Conservation (phyloP, 179 eudicot genomes). For the Vitellaria paradoxa region DNA sequence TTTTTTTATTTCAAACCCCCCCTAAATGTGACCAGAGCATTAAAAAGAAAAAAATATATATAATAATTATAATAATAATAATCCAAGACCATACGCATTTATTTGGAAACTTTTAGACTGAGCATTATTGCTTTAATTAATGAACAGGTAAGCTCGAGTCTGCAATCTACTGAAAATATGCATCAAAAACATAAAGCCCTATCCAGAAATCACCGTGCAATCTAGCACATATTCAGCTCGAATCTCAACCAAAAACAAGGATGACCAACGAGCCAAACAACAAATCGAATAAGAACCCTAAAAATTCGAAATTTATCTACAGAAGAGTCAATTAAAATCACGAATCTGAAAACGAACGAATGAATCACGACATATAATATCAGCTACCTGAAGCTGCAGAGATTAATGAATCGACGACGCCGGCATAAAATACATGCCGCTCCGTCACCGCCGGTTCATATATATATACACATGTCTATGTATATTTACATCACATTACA, state of each 20-base stretch:
- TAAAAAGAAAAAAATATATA: background rate
- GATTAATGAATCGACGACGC: constrained; percentile 4
- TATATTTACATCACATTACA: background rate
- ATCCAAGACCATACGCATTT: background rate
- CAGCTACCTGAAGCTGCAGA: constrained; percentile 3
- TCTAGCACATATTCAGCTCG: too few relatives aligned
- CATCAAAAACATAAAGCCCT: background rate
- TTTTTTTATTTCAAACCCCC: too few relatives aligned
- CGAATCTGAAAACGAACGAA: background rate
- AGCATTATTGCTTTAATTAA: background rate
- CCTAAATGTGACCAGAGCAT: background rate
- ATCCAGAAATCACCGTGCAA: background rate
- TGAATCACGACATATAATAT: background rate
- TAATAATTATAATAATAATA: too few relatives aligned
- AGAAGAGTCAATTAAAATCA: background rate
- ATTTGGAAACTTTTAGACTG: background rate
- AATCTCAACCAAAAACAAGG: background rate
- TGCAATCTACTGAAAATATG: background rate
- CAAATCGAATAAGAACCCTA: background rate
- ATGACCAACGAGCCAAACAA: background rate
- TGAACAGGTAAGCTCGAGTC: background rate
- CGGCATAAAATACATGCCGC: background rate
- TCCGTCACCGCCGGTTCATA: background rate
- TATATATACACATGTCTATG: background rate
- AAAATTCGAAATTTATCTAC: background rate